Evolutionary conservation across 805 yeast genomes (phyloP), one percentile per base, ranked within the genome.

Genomic region (Pichia rugopelliculosa): DNA sequence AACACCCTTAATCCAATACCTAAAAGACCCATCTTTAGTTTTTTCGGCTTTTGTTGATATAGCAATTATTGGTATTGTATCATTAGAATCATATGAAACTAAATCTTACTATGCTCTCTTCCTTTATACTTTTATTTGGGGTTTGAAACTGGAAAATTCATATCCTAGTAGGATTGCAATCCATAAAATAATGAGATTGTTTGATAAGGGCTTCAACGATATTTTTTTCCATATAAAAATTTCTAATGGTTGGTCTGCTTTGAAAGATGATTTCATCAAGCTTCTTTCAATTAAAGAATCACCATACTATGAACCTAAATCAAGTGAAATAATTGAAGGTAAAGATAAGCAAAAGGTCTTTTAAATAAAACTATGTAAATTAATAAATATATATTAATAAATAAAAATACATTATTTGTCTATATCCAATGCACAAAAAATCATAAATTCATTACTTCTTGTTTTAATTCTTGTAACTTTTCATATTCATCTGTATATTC

Each of bases 401-500:
- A 26, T 12, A 23, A 18, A 36, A 27, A 27, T 27, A 27, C n/a
- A 11, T 27, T 8, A 9, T 13, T 27, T 27, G 25, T 13, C n/a
- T n/a, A n/a, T n/a, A n/a, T n/a, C n/a, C n/a, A n/a, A n/a, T n/a
- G n/a, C n/a, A n/a, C n/a, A n/a, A n/a, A n/a, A 24, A 18, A 22
- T 44, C 36, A 55, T 27, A 46, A 42, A 33, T 43, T 49, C 53
- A 50, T 52, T 23, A 74, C 54, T 4, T 73, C 77, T 38, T 69
- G 71, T 58, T 79, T 79, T 60, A 79, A 54, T 27, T 74, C 77
- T 47, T 70, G 65, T 47, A 89, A 66, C 52, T 71, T 73, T 38
- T 80, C 79, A 87, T 91, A 89, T 1, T 88, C 93, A 33, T 76
- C 82, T 3, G 84, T 72, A 52, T 77, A 88, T 56, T 85, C 90